phyloP scores from a whole-genome alignment of 495 filamentous ascomycete genomes.

The Neurospora intermedia region DNA sequence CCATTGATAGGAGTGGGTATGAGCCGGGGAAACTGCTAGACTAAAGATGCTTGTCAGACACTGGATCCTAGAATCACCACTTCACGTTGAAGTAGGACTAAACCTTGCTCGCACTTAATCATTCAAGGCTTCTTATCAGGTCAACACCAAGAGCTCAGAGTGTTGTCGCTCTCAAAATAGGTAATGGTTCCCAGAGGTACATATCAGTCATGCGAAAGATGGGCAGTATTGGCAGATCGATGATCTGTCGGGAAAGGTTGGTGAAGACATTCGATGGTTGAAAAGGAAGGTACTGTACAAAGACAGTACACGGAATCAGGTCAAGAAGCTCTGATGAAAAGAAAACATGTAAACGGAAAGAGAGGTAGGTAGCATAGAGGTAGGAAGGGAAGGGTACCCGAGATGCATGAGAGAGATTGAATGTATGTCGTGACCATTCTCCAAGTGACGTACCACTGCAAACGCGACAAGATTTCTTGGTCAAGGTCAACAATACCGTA shows the following conservation, averaged over 20 bases:
- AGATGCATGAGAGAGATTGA: neutral
- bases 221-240: neutral
- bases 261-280: neutral
- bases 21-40: neutral
- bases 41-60: neutral
- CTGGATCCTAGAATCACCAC: neutral
- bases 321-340: neutral
- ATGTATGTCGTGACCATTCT: too few species aligned
- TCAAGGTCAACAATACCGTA: neutral
- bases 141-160: neutral
- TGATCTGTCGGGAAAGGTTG: neutral
- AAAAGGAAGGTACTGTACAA: neutral
- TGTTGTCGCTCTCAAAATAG: neutral
- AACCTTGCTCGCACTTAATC: neutral
- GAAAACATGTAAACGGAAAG: neutral
- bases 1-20: neutral
- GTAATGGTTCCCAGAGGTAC: neutral
- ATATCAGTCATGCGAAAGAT: neutral
- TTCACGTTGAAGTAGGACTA: neutral
- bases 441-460: neutral
- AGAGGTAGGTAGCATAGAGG: neutral
- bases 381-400: neutral
- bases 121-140: neutral
- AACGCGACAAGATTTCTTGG: neutral
- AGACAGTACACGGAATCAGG: neutral